phyloP scores from a whole-genome alignment of 1,139 yeast genomes.

The Kurtzmaniella quercitrusa region DNA sequence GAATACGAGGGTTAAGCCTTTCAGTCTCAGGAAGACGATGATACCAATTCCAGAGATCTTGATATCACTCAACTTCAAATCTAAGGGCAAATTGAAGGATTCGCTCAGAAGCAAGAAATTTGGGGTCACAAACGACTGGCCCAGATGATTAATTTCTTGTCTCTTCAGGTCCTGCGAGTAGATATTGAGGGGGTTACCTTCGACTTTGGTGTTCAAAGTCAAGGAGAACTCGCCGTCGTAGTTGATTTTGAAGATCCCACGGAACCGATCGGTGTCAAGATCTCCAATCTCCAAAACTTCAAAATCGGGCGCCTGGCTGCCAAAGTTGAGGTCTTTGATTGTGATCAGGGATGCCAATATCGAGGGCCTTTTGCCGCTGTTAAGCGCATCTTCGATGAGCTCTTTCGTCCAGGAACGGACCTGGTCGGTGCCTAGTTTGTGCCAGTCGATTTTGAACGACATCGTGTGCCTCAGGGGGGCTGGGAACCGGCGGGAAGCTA shows the following conservation, averaged over 20 bases:
- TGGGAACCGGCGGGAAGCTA: background rate
- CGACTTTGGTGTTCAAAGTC: slow-evolving; percentile 76
- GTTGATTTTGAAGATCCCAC: slow-evolving; percentile 81
- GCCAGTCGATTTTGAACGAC: slow-evolving; percentile 83
- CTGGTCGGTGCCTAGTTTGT: slow-evolving; percentile 66
- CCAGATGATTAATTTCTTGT: slow-evolving; percentile 21
- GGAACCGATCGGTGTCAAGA: slow-evolving; percentile 69
- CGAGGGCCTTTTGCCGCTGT: slow-evolving; percentile 70
- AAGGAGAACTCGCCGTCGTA: slow-evolving; percentile 79
- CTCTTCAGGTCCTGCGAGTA: slow-evolving; percentile 51
- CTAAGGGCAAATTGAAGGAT: slow-evolving; percentile 74
- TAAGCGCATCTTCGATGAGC: slow-evolving; percentile 70
- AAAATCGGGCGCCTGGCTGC: slow-evolving; percentile 70
- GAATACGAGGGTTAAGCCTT: slow-evolving; percentile 82
- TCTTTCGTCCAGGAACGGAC: slow-evolving; percentile 65
- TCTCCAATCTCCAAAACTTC: slow-evolving; percentile 88
- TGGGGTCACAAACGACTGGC: slow-evolving; percentile 52
- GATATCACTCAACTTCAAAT: slow-evolving; percentile 69
- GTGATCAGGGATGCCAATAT: slow-evolving; percentile 70
- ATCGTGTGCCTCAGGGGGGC: slow-evolving; percentile 21
- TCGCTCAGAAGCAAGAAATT: slow-evolving; percentile 62
- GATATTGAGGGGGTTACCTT: slow-evolving; percentile 78
- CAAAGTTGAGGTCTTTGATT: slow-evolving; percentile 74
- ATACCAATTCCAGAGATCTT: slow-evolving; percentile 77
- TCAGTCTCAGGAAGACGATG: slow-evolving; percentile 74